Base-by-base conservation (phyloP, 1,139 yeast species). In the Kodamaea ohmeri region DNA sequence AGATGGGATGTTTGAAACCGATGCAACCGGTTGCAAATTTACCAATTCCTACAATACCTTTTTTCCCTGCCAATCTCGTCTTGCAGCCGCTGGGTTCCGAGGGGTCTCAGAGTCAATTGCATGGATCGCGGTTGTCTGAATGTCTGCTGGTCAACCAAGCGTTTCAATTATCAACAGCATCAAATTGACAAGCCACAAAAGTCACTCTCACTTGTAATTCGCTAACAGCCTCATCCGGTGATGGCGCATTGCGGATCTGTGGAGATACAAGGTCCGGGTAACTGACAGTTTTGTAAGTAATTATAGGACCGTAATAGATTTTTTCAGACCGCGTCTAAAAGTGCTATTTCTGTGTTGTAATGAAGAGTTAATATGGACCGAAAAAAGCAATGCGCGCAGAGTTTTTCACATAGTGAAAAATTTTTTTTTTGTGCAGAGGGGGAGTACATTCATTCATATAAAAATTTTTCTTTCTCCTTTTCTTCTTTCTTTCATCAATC, bases 401-500 rank as follows among this genome's bases (percentile, higher is more conserved):
- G 30, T 12, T 27, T 25, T 25, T 24, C 20, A 31, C 20, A 18
- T 34, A 43, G 48, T 46, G 50, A 46, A 46, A 45, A 46, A 36
- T 46, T 46, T 46, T 46, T 43, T 42, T 43, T 39, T 18, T 32
- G 30, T 32, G 35, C 35, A 29, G 25, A 31, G 40, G 35, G 35
- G 35, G 16, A 19, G 14, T 34, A 25, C 35, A 29, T 25, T 17
- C 16, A 31, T 24, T 29, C 31, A 31, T 31, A 22, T 35, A 36
- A 36, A 39, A 44, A 44, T 38, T 44, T 48, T 52, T 49, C 41
- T 44, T 41, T 47, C 36, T 40, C 40, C 39, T 46, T 44, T 40
- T 45, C 45, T 40, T 51, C 48, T 46, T 42, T 43, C 46, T 43
- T 37, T 43, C 45, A 38, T 43, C 47, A 43, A 39, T 41, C 40